These are phyloP conservation scores for Dysphania ambrosioides DNA, from an alignment of 148 eudicot species.

Conservation along the genomic window DNA sequence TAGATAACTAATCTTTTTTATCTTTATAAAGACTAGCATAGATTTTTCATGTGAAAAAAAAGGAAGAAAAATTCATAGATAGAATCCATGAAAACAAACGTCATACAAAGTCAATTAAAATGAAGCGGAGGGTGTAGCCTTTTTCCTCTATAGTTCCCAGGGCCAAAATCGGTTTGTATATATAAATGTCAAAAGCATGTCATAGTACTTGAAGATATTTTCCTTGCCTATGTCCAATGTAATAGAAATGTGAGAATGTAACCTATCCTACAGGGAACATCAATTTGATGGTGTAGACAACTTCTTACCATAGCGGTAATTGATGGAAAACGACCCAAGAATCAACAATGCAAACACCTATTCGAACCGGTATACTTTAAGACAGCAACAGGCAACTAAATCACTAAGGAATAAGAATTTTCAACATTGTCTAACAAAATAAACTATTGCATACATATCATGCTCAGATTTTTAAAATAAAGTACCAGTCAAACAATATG, in stretches of 20 bases:
- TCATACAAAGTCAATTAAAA: not conserved
- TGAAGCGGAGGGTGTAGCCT: not conserved
- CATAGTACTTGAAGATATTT: not conserved
- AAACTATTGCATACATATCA: conserved; percentile 1
- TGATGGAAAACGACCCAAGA: not conserved
- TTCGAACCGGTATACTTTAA: not conserved
- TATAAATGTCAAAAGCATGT: not conserved
- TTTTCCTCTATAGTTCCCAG: too few species aligned
- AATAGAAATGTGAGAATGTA: too few species aligned
- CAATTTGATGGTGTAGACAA: conserved; percentile 10
- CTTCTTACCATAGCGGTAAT: not conserved
- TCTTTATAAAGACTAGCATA: not conserved
- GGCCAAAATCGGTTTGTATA: too few species aligned
- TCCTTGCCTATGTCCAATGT: not conserved
- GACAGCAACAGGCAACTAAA: conserved; percentile 20
- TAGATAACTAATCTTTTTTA: not conserved
- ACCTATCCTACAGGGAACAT: not conserved
- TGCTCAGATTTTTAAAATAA: not conserved
- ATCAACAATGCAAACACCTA: conserved; percentile 6
- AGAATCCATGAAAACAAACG: not conserved
- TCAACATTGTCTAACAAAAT: not conserved
- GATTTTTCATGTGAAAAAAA: not conserved
- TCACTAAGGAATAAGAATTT: not conserved
- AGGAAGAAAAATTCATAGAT: not conserved
- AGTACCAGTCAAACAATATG: too few species aligned